Evolutionary conservation across 2,329 filamentous ascomycete genomes (phyloP).

Genomic region (Thermoascus crustaceus): DNA sequence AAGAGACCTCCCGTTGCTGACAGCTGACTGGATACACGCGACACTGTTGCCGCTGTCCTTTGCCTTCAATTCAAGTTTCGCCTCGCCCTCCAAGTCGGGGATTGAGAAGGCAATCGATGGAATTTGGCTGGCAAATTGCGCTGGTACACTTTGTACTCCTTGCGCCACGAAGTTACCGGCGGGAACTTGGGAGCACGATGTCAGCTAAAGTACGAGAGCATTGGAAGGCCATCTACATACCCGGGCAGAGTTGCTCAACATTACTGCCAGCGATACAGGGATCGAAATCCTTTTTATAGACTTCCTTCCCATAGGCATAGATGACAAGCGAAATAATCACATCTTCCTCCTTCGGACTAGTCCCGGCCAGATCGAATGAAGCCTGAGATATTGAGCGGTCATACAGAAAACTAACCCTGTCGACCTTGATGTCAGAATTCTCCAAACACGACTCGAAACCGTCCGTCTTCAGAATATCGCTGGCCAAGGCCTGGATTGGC

Average conservation of each 20-base stretch:
- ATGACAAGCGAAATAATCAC: constrained; percentile 70
- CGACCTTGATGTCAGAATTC: constrained; percentile 55
- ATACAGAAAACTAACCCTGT: constrained; percentile 70
- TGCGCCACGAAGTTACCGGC: constrained; percentile 63
- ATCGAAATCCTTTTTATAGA: constrained; percentile 75
- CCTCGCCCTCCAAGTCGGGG: constrained; percentile 81
- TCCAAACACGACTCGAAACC: constrained; percentile 67
- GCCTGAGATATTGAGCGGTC: constrained; percentile 65
- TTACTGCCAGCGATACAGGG: constrained; percentile 64
- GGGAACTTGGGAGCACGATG: constrained; percentile 50
- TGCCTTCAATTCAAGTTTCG: constrained; percentile 65
- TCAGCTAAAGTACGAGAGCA: not conserved
- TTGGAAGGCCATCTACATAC: constrained; percentile 39
- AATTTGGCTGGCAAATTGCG: constrained; percentile 63
- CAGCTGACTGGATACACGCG: constrained; percentile 72
- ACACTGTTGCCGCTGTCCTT: constrained; percentile 54
- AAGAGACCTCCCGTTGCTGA: constrained; percentile 82
- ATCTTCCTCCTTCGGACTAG: constrained; percentile 65
- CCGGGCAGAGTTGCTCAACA: constrained; percentile 70
- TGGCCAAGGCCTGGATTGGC: constrained; percentile 46
- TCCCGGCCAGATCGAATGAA: constrained; percentile 73
- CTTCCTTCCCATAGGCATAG: constrained; percentile 71
- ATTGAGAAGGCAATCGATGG: constrained; percentile 83
- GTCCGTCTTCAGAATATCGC: constrained; percentile 67
- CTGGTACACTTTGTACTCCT: constrained; percentile 64